Evolutionary conservation across 305 asterid genomes (phyloP), one percentile per base, ranked within the genome.

Genomic region (Striga hermonthica): DNA sequence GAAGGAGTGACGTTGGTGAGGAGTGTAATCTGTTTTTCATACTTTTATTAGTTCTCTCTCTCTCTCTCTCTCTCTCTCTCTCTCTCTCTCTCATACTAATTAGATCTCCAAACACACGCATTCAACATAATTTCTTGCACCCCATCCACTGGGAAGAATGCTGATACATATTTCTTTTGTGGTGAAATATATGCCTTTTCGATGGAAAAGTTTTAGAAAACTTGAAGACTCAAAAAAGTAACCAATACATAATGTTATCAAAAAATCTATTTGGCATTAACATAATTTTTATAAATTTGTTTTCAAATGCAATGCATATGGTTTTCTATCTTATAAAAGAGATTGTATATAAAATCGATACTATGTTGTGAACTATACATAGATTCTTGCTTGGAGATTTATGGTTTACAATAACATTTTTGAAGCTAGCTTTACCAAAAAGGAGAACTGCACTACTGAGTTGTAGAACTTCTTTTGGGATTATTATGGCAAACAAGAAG

Each of bases 1-100:
- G 99, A 94, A 83, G 99, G 99, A 72, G 99, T 94, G 73, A 88
- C 99, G 59, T 86, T 94, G 90, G 99, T 94, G 79, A 76, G 97
- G 74, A 66, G 48, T 54, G 36, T 22, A 43, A 59, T 72, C 43
- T 67, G 11, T 57, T 57, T 68, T 16, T 67, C 53, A 3, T 44
- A 2, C 64, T 43, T 54, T 34, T 49, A 3, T 28, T 65, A 50
- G 56, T 55, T 62, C 43, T 62, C 60, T 37, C 31, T 40, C 59
- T 34, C 70, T 56, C 39, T 40, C 59, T 34, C 70, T 56, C 39
- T 40, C 59, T 34, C 70, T 62, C 43, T 62, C 60, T 37, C 31
- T 62, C 43, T 62, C 60, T 37, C 31, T 40, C 59, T 34, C 70
- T 56, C 39, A 41, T 58, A 57, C 57, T 9, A n/a, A 12, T 13